Conservation (phyloP, 257 asterid species). For the Misopates orontium region DNA sequence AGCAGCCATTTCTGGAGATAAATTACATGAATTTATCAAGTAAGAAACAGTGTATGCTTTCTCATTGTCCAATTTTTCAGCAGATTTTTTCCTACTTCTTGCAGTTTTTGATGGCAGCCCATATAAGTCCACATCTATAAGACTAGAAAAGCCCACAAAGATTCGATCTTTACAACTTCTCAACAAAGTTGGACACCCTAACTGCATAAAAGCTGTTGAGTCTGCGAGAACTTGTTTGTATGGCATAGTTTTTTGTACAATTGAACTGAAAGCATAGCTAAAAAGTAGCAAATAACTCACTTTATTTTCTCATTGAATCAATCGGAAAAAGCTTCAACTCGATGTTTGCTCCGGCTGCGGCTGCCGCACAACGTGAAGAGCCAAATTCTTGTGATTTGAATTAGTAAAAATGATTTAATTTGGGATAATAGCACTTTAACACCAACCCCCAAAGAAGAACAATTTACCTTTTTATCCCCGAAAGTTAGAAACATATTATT, state of each 20-base stretch:
- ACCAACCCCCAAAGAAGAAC: too few relatives aligned
- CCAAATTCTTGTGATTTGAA: too few relatives aligned
- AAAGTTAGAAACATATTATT: too few relatives aligned
- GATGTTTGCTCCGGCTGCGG: too few relatives aligned
- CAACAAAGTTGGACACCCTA: not conserved
- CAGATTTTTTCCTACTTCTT: not conserved
- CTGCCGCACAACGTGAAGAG: too few relatives aligned
- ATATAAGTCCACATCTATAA: not conserved
- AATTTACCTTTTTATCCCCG: too few relatives aligned
- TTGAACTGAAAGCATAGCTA: constrained; percentile 8
- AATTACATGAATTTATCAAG: constrained; percentile 30
- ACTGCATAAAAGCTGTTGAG: not conserved
- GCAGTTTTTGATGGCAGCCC: not conserved
- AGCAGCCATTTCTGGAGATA: constrained; percentile 30
- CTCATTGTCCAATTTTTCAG: not conserved
- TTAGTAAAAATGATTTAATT: too few relatives aligned
- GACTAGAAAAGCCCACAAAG: constrained; percentile 1
- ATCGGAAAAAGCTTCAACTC: not conserved
- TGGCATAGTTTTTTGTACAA: constrained; percentile 5
- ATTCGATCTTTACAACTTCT: not conserved
- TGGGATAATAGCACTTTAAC: too few relatives aligned
- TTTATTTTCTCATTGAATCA: not conserved
- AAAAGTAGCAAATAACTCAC: not conserved
- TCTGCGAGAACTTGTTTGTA: not conserved
- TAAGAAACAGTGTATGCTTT: constrained; percentile 24